Evolutionary conservation across 495 filamentous ascomycete species (phyloP), one percentile per base, ranked within the genome.

Genomic region (Bryoglossum gracile): DNA sequence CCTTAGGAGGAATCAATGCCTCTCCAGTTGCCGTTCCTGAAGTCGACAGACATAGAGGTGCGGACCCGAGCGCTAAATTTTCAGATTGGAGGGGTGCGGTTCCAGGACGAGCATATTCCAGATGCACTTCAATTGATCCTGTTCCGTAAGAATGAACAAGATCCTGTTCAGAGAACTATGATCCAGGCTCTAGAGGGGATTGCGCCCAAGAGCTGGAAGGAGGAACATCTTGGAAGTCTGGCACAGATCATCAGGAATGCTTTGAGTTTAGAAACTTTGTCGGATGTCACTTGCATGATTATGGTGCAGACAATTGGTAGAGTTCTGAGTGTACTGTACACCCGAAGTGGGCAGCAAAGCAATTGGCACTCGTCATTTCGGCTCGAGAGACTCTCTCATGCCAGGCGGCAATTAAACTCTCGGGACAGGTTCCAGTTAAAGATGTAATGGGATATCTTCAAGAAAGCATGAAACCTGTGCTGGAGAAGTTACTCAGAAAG

Each of bases 1-100:
- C 48, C 48, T 11, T 50, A 39, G 48, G 28, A 43, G 9, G 48
- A 50, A 36, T 37, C 48, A 2, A 50, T 50, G n/a, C 18, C 14
- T 10, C 18, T 50, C 1, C 48, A 50, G 17, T 43, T 30, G 11
- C 38, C 14, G 9, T 50, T 34, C 23, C 16, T 50, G 1, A 17
- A 35, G 16, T 42, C 39, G 13, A 37, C 26, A 8, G 48, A 50
- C 19, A 39, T 32, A 1, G 30, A 43, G 24, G 32, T 37, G 11
- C 38, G 48, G 14, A n/a, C 11, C 11, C 21, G 23, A 23, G 38
- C 38, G n/a, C 32, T 50, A 0, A 3, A 13, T 2, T 14, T 9
- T 5, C 48, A 50, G 32, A 25, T 50, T n/a, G 16, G 18, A 22
- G 38, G 38, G 6, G 48, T 30, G 0, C 43, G 8, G 24, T 50